phyloP scores from a whole-genome alignment of 306 rosid genomes.

The Fragaria nilgerrensis region DNA sequence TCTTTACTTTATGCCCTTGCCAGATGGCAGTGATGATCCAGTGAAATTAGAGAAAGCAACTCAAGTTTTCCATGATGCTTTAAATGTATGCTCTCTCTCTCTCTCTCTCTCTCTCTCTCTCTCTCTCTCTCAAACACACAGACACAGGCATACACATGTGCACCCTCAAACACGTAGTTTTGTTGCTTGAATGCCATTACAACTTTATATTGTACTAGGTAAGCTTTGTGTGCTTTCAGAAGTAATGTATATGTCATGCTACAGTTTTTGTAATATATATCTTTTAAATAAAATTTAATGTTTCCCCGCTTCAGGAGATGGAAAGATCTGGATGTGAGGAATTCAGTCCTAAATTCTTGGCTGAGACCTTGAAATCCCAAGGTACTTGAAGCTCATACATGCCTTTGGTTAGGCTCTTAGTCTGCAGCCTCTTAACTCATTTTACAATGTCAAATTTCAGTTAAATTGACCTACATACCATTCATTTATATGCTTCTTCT shows the following conservation, averaged over 20 bases:
- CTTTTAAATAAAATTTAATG: conserved; percentile 24
- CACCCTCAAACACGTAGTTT: background rate
- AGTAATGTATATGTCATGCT: conserved; percentile 8
- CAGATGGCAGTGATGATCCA: conserved; percentile 73
- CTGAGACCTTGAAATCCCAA: conserved; percentile 74
- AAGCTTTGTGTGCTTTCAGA: conserved; percentile 3
- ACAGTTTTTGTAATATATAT: background rate
- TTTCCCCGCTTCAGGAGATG: conserved; percentile 67
- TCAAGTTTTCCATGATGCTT: conserved; percentile 55
- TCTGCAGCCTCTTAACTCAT: background rate
- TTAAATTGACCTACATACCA: background rate
- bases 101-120: conserved; percentile 8
- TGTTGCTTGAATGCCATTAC: background rate
- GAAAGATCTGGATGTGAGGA: conserved; percentile 61
- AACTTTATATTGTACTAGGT: background rate
- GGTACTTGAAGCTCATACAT: conserved; percentile 47
- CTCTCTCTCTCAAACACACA: background rate
- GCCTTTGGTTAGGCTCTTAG: conserved; percentile 20
- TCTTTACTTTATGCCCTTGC: conserved; percentile 49
- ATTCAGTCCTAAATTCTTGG: conserved; percentile 53
- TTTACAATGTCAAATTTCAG: background rate
- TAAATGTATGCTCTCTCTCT: conserved; percentile 44
- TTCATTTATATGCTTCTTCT: background rate
- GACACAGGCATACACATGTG: background rate
- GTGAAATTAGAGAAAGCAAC: conserved; percentile 74